phyloP scores from a whole-genome alignment of 1,139 yeast species.

The Casaregolazyma suthepensis region DNA sequence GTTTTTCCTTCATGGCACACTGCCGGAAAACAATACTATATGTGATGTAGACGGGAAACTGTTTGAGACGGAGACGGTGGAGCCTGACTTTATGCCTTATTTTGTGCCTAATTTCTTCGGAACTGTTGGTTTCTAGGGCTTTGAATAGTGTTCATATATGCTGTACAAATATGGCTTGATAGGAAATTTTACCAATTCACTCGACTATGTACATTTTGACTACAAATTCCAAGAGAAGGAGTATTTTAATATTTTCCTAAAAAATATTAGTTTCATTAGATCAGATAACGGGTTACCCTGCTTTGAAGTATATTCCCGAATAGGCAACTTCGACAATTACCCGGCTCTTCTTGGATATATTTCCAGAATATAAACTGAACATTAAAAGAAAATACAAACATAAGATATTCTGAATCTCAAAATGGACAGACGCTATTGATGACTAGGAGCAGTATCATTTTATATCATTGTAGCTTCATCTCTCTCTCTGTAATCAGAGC shows the following conservation, averaged over 20 bases:
- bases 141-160: not conserved
- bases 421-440: not conserved
- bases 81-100: constrained; percentile 7
- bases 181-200: not conserved
- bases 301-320: not conserved
- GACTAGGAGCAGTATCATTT: not conserved
- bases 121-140: not conserved
- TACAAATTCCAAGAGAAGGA: not conserved
- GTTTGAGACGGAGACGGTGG: not conserved
- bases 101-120: not conserved
- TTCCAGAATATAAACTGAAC: not conserved
- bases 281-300: not conserved
- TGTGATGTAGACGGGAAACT: constrained; percentile 11
- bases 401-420: not conserved
- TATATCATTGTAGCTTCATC: too few species aligned
- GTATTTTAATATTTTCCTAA: too few species aligned
- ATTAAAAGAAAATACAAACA: too few species aligned
- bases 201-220: not conserved
- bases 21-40: constrained; percentile 12
- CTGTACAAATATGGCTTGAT: not conserved
- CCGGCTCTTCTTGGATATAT: not conserved
- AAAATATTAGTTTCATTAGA: too few species aligned
- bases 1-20: constrained; percentile 13
- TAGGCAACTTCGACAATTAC: not conserved
- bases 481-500: too few species aligned